A percentile compares a stretch with the other conserved stretches of the same genome.
These are phyloP conservation scores for Scolecobasidium constrictum DNA, from an alignment of 2,329 filamentous ascomycete genomes.

Conservation along the genomic window DNA sequence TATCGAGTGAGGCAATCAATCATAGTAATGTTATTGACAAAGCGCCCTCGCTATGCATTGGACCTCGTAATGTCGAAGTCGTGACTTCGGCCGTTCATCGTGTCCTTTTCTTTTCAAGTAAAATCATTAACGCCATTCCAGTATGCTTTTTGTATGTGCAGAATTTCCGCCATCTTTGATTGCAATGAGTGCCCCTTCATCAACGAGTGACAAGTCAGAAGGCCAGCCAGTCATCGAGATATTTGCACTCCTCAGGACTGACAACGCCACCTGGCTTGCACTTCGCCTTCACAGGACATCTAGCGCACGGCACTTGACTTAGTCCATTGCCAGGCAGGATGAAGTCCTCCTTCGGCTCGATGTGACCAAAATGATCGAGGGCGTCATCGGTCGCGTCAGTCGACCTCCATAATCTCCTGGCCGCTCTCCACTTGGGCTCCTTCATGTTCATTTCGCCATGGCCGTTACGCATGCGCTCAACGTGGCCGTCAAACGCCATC, in stretches of 20 bases:
- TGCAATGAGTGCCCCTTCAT: too few species aligned
- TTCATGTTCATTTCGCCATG: conserved; percentile 16
- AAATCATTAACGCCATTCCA: too few species aligned
- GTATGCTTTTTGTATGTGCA: too few species aligned
- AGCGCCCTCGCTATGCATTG: too few species aligned
- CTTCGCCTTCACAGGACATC: conserved; percentile 85
- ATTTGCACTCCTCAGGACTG: conserved; percentile 80
- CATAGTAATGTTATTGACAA: too few species aligned
- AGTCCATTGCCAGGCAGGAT: conserved; percentile 54
- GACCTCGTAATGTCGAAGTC: too few species aligned
- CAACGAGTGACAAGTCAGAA: conserved; percentile 6
- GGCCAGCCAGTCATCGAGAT: conserved; percentile 77
- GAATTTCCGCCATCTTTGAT: too few species aligned
- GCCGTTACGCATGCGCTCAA: conserved; percentile 47
- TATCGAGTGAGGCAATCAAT: too few species aligned
- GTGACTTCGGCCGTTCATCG: too few species aligned
- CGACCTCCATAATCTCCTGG: background rate
- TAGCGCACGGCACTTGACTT: conserved; percentile 81
- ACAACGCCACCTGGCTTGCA: conserved; percentile 88
- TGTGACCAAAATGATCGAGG: conserved; percentile 6
- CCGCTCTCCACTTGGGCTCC: background rate
- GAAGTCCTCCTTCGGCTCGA: conserved; percentile 31
- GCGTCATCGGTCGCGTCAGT: background rate
- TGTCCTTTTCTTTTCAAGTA: too few species aligned
- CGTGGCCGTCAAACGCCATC: conserved; percentile 74